Base-by-base conservation (phyloP, 148 eudicot species). In the Polygonum aviculare region DNA sequence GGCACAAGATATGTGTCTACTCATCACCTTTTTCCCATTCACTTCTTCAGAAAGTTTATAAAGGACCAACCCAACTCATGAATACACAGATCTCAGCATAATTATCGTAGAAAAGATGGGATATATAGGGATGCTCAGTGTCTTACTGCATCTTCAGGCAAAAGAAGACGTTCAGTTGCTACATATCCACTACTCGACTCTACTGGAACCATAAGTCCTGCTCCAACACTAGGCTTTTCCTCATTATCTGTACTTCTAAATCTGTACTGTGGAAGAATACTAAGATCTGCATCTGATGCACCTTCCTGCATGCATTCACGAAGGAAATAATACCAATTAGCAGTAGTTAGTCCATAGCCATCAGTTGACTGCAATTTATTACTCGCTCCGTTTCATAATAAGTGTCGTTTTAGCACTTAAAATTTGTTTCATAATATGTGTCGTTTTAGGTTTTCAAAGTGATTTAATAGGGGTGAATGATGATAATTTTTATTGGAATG, bases 81-180 rank as follows among this genome's bases (percentile, higher is more conserved):
- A 67, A 35, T 3, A 16, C 36, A 8, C 9, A 36, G 18, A 67
- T 67, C 71, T 38, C 19, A 38, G n/a, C 15, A 67, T 67, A 67
- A 36, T 15, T 11, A 65, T 2, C 19, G 31, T 12, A 33, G 40
- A 65, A 65, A 65, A 35, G 70, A 65, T 14, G 36, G 40, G 16
- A 22, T 35, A 38, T 36, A 38, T 16, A 67, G 1, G 16, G 21
- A 38, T 67, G 36, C 16, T 15, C 44, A 74, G 19, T 69, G 33
- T 89, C 96, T 86, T 89, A 94, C 98, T 47, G 96, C 96, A 80
- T 94, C 98, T 81, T 94, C 98, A 14, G 89, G 91, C 69, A 90
- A 78, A 79, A 94, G 89, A 88, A 87, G 74, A 38, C 92, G 94
- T 76, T 94, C 98, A 74, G 78, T 81, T 31, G 96, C 85, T 85